These are phyloP conservation scores for Clavariopsis aquatica DNA, from an alignment of 495 filamentous ascomycete genomes.

Conservation along the genomic window DNA sequence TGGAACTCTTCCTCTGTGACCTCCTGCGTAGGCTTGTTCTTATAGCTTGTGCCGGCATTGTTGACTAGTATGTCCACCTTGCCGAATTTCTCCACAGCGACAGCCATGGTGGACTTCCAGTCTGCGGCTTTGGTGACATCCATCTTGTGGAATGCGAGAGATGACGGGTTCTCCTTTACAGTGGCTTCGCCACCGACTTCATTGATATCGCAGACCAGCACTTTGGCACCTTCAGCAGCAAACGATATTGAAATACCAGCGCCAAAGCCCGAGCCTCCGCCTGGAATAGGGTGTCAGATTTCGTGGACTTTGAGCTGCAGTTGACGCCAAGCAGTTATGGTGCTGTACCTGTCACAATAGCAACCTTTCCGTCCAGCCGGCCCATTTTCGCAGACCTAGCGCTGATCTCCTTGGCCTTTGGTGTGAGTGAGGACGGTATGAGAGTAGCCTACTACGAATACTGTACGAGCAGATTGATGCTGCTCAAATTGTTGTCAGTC, in stretches of 20 bases:
- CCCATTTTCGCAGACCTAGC: conserved; percentile 23
- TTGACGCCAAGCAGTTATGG: too few relatives aligned
- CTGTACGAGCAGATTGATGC: too few relatives aligned
- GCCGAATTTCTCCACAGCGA: conserved; percentile 32
- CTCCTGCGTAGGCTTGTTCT: conserved; percentile 64
- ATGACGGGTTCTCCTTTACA: conserved; percentile 25
- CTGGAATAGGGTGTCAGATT: conserved; percentile 15
- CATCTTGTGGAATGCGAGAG: conserved; percentile 39
- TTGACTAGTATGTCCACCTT: conserved; percentile 49
- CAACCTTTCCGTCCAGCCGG: conserved; percentile 40
- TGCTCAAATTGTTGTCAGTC: background rate
- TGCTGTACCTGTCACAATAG: conserved; percentile 38
- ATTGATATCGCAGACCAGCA: conserved; percentile 41
- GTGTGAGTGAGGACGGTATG: too few relatives aligned
- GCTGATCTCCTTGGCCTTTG: background rate
- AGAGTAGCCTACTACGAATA: too few relatives aligned
- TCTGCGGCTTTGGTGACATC: conserved; percentile 38
- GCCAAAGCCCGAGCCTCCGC: conserved; percentile 42
- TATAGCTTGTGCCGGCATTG: conserved; percentile 71
- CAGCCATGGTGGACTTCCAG: conserved; percentile 40
- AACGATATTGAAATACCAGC: conserved; percentile 38
- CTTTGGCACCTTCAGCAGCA: conserved; percentile 39
- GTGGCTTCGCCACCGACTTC: conserved; percentile 32
- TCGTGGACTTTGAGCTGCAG: too few relatives aligned
- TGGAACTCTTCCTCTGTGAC: conserved; percentile 70